A percentile compares a stretch with the other conserved stretches of the same genome.
These are phyloP conservation scores for Apiotrichum brassicae DNA, from an alignment of 1,284 basidiomycete species.

Conservation along the genomic window DNA sequence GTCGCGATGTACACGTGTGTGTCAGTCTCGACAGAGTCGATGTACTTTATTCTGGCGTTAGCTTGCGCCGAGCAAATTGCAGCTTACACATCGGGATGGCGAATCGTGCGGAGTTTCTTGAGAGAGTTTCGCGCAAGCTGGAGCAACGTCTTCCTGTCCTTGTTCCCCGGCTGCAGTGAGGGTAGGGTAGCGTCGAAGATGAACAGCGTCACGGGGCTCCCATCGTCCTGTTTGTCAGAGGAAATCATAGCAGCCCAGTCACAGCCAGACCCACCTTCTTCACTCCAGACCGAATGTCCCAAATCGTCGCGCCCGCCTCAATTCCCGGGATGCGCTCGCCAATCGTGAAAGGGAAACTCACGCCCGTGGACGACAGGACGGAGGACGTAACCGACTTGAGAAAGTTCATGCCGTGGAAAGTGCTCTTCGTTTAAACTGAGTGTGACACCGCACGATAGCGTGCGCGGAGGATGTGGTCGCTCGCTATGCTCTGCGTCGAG, in stretches of 20 bases:
- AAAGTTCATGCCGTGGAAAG: too few species aligned
- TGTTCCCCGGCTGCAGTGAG: slow-evolving; percentile 44
- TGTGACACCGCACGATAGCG: too few species aligned
- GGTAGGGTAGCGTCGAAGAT: slow-evolving; percentile 64
- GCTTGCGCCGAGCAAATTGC: not conserved
- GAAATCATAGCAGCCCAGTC: not conserved
- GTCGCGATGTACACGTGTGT: slow-evolving; percentile 86
- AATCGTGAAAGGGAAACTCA: slow-evolving; percentile 80
- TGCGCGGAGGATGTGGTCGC: too few species aligned
- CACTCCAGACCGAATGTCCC: slow-evolving; percentile 78
- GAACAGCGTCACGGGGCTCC: slow-evolving; percentile 74
- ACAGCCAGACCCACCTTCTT: slow-evolving; percentile 61
- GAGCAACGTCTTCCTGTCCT: slow-evolving; percentile 57
- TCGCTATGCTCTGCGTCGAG: too few species aligned
- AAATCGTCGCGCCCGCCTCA: slow-evolving; percentile 61
- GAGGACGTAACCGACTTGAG: slow-evolving; percentile 53
- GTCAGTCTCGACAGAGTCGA: slow-evolving; percentile 87
- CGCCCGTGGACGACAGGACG: slow-evolving; percentile 80
- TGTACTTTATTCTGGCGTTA: slow-evolving; percentile 64
- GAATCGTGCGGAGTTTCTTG: slow-evolving; percentile 79
- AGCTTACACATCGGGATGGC: slow-evolving; percentile 78
- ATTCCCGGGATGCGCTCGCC: slow-evolving; percentile 66
- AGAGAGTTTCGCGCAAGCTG: slow-evolving; percentile 85
- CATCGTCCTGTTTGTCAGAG: slow-evolving; percentile 65
- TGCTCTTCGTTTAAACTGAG: too few species aligned